Conservation (phyloP, 2,329 filamentous ascomycete genomes). For the Polytolypa hystricis region DNA sequence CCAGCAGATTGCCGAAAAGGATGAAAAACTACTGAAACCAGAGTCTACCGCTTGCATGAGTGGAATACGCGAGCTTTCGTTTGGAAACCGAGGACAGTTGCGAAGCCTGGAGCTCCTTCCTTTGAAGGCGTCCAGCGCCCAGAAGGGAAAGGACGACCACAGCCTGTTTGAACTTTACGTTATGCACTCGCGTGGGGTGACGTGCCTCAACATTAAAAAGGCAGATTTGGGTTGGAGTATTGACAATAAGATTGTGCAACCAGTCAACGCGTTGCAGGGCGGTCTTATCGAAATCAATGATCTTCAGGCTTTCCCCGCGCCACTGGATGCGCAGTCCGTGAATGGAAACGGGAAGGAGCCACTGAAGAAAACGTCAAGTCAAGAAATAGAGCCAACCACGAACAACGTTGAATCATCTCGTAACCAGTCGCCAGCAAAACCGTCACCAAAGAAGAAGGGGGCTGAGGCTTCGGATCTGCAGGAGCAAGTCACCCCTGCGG, state of each 20-base stretch:
- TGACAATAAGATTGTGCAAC: slow-evolving; percentile 75
- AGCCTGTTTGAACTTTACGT: slow-evolving; percentile 86
- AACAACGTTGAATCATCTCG: slow-evolving; percentile 17
- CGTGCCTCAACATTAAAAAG: slow-evolving; percentile 74
- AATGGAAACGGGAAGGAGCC: slow-evolving; percentile 36
- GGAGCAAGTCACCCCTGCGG: slow-evolving; percentile 16
- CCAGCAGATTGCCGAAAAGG: slow-evolving; percentile 61
- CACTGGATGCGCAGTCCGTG: slow-evolving; percentile 32
- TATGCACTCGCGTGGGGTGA: slow-evolving; percentile 97
- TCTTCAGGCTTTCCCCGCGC: slow-evolving; percentile 43
- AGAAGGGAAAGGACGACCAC: slow-evolving; percentile 51
- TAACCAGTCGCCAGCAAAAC: slow-evolving; percentile 29
- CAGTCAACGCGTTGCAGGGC: slow-evolving; percentile 63
- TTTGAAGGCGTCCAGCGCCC: slow-evolving; percentile 42
- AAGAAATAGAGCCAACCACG: slow-evolving; percentile 16
- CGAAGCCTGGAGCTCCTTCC: slow-evolving; percentile 83
- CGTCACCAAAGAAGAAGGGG: slow-evolving; percentile 30
- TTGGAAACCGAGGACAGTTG: slow-evolving; percentile 72
- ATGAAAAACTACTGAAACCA: slow-evolving; percentile 64
- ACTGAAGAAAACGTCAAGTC: slow-evolving; percentile 28
- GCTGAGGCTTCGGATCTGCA: slow-evolving; percentile 24
- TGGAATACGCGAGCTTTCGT: slow-evolving; percentile 89
- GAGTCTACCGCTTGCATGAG: slow-evolving; percentile 97
- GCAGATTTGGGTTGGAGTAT: slow-evolving; percentile 83
- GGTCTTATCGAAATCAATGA: slow-evolving; percentile 66